Evolutionary conservation across 495 filamentous ascomycete species (phyloP), one percentile per base, ranked within the genome.

Genomic region (Opeltia flavorubescens): DNA sequence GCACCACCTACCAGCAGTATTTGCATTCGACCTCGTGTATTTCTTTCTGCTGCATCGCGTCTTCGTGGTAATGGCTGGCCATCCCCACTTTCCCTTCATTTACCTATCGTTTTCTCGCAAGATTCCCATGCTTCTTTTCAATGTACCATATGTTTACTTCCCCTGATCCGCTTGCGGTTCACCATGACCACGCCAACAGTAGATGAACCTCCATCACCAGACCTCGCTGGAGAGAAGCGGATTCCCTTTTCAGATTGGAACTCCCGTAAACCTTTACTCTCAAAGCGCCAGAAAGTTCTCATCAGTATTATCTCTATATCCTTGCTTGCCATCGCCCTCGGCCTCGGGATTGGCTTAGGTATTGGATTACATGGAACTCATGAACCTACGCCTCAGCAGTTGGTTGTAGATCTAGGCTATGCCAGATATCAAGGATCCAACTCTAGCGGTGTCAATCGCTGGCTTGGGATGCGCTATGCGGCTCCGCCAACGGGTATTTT

Each of bases 381-480:
- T 9, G 26, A 23, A 29, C 2, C 45, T 15, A 44, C 38, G 13
- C n/a, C 29, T 17, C 21, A 27, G 34, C 27, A 25, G 13, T 58
- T 5, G 13, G 54, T 67, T 6, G 62, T 71, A 5, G 51, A 73
- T 31, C 55, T 72, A 28, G 66, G 64, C 2, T 72, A 72, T 50
- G 49, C 63, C 9, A 61, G 46, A n/a, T 70, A 71, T 49, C 54
- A 57, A 36, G 69, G 70, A 12, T 30, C 56, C 0, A 46, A 54
- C 1, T 21, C 49, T 11, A 67, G 65, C 50, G 76, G 75, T 17
- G 58, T 81, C 36, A 68, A 66, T 0, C 69, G 79, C 57, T 84
- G 78, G 77, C 64, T 80, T 7, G 80, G 80, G 3, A 73, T 84
- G 35, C 76, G 80, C 20, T 84, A 69, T 63, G 80, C 78, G 25